Conservation (phyloP, 495 filamentous ascomycete species). For the Penicillium chermesinum region DNA sequence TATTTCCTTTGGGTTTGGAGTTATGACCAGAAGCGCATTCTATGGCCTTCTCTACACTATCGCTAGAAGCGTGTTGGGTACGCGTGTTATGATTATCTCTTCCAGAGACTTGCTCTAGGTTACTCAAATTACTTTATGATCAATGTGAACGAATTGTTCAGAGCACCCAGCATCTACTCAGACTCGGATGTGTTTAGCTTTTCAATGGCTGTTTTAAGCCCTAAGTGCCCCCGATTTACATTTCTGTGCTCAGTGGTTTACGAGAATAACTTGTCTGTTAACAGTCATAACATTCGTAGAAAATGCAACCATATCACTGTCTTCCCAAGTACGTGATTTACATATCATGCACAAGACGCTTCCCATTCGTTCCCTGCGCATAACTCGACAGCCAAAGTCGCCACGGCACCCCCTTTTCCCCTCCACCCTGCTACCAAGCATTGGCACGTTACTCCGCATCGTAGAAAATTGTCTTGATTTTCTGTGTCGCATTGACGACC, state of each 20-base stretch:
- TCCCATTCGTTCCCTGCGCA: no score
- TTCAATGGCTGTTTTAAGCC: no score
- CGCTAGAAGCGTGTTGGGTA: not conserved
- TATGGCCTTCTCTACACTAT: constrained; percentile 1
- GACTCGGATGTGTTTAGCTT: no score
- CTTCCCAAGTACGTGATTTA: not conserved
- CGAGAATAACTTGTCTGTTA: no score
- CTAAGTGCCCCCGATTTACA: no score
- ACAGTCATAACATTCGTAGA: not conserved
- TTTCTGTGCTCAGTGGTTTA: no score
- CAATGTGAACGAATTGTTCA: not conserved
- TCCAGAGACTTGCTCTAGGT: not conserved
- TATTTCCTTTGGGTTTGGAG: constrained; percentile 7
- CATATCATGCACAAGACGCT: no score
- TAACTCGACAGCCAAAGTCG: no score
- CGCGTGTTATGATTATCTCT: not conserved
- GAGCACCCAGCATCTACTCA: not conserved
- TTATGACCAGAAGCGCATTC: constrained; percentile 14
- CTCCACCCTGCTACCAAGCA: no score
- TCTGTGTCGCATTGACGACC: constrained; percentile 85
- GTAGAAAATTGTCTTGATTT: constrained; percentile 76
- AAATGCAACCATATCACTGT: not conserved
- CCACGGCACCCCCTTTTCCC: no score
- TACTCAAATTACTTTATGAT: not conserved
- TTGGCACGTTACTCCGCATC: constrained; percentile 34